Conservation (phyloP, 2,329 filamentous ascomycete genomes). For the Fusarium pininemorale region DNA sequence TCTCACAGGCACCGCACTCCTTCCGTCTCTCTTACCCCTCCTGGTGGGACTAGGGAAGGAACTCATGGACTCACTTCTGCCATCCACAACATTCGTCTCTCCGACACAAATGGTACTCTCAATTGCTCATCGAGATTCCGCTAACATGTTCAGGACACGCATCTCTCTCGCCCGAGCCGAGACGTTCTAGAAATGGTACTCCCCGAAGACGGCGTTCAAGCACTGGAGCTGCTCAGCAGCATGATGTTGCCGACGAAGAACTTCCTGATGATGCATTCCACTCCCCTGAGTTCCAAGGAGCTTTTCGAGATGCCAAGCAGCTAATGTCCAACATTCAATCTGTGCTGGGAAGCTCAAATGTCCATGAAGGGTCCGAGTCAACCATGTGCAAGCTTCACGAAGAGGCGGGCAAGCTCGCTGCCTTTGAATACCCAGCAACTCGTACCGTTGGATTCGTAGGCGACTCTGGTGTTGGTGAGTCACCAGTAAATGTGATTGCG, state of each 20-base stretch:
- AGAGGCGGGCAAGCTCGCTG: conserved; percentile 46
- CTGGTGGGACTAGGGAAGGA: background rate
- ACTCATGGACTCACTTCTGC: background rate
- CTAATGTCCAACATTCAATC: conserved; percentile 44
- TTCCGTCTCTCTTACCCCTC: conserved; percentile 23
- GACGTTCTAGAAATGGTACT: background rate
- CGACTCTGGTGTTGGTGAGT: conserved; percentile 57
- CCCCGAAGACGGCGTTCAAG: conserved; percentile 21
- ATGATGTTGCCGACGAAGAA: conserved; percentile 46
- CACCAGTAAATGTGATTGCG: rapidly evolving
- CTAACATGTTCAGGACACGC: background rate
- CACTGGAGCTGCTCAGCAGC: background rate
- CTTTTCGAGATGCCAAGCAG: conserved; percentile 46
- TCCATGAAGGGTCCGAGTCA: conserved; percentile 51
- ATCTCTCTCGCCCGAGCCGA: conserved; percentile 21
- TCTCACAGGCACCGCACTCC: conserved; percentile 17
- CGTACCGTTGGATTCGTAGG: conserved; percentile 58
- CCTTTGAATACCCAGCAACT: conserved; percentile 51
- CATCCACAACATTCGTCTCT: conserved; percentile 13
- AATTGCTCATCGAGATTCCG: background rate
- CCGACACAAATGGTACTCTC: background rate
- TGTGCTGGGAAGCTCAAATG: conserved; percentile 47
- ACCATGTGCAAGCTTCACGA: conserved; percentile 49
- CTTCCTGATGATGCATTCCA: conserved; percentile 50
- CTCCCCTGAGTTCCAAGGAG: conserved; percentile 47